phyloP scores from a whole-genome alignment of 1,284 basidiomycete species.

The Takashimella tepidaria region DNA sequence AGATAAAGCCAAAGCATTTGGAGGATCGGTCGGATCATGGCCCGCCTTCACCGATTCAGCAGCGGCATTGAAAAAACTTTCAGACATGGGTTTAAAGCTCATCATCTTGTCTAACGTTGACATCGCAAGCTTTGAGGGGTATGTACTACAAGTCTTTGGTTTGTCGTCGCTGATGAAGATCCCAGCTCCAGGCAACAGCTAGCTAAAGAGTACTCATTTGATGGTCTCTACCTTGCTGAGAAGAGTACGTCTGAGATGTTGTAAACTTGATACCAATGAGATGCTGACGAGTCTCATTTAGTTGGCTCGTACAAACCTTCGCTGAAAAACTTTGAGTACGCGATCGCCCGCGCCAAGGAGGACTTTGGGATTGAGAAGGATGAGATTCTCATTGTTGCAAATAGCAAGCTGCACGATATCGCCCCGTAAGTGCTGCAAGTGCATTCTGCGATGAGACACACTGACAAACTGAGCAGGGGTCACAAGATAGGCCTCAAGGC shows the following conservation, averaged over 20 bases:
- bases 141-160: constrained; percentile 2
- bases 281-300: neutral
- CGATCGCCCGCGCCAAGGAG: constrained; percentile 21
- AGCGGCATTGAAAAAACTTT: constrained; percentile 22
- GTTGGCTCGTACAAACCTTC: constrained; percentile 38
- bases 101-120: constrained; percentile 36
- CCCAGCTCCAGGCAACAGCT: constrained; percentile 28
- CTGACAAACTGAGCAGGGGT: constrained; percentile 12
- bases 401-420: constrained; percentile 30
- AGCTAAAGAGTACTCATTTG: constrained; percentile 25
- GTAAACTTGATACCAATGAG: neutral
- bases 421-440: constrained; percentile 32
- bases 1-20: constrained; percentile 26
- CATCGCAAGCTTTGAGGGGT: constrained; percentile 26
- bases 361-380: constrained; percentile 21
- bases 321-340: constrained; percentile 32
- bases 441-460: neutral
- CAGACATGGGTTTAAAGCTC: constrained; percentile 25
- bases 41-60: constrained; percentile 35
- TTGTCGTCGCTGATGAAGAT: neutral
- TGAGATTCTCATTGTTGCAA: constrained; percentile 32
- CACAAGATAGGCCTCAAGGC: constrained; percentile 29
- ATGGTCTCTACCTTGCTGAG: constrained; percentile 31
- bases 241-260: constrained; percentile 20
- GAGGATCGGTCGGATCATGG: constrained; percentile 25